Conservation (phyloP, 148 eudicot genomes). For the Simmondsia chinensis region DNA sequence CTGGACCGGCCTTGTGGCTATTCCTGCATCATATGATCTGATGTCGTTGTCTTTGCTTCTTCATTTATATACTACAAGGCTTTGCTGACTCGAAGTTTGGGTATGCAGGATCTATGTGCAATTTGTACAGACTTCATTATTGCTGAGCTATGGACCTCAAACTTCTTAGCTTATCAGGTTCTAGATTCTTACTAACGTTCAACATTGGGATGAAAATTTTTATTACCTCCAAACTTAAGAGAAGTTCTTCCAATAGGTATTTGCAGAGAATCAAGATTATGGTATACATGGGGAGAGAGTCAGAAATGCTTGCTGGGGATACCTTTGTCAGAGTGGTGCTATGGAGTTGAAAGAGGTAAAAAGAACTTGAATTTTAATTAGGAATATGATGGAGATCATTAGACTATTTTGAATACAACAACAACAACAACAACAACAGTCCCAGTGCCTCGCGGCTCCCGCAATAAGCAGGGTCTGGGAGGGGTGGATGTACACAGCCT, state of each 20-base stretch:
- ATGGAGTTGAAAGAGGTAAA: conserved; percentile 89
- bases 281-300: conserved; percentile 94
- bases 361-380: conserved; percentile 3
- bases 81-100: conserved; percentile 6
- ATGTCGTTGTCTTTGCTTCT: not conserved
- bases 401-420: too few species aligned
- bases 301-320: conserved; percentile 99
- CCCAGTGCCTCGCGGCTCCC: too few species aligned
- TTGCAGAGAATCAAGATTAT: conserved; percentile 97
- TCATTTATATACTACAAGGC: not conserved
- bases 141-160: conserved; percentile 94
- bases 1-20: not conserved
- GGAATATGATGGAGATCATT: too few species aligned
- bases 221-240: not conserved
- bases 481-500: too few species aligned
- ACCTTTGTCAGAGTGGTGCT: conserved; percentile 96
- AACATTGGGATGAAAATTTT: too few species aligned
- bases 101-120: conserved; percentile 86
- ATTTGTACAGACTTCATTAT: conserved; percentile 96
- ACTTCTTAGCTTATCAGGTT: conserved; percentile 96
- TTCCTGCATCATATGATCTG: not conserved
- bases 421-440: too few species aligned
- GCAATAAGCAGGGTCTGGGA: too few species aligned
- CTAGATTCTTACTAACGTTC: conserved; percentile 9
- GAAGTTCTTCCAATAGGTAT: conserved; percentile 35